A percentile compares a stretch with the other conserved stretches of the same genome.
Conservation (phyloP, 208 protist species). For the Tetramitus jugosus region DNA sequence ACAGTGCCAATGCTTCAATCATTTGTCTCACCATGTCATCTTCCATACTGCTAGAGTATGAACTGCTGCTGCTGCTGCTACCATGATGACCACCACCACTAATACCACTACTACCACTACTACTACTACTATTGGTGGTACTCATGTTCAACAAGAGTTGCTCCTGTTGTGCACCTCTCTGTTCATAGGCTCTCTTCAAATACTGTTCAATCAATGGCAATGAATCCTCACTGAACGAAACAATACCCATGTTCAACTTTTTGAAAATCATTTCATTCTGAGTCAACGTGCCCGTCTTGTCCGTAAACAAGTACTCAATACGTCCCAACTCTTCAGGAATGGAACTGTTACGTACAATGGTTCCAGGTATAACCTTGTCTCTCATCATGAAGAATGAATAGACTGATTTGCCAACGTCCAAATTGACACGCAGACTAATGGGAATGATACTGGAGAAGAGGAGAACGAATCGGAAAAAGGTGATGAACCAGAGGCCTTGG, state of each 20-base stretch:
- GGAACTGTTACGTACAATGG: slow-evolving; percentile 81
- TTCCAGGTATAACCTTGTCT: slow-evolving; percentile 63
- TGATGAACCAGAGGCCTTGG: slow-evolving; percentile 65
- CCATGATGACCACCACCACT: too few relatives aligned
- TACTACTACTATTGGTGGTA: neutral
- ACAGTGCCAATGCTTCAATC: slow-evolving; percentile 74
- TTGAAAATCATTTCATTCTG: slow-evolving; percentile 82
- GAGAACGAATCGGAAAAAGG: slow-evolving; percentile 85
- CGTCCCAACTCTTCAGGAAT: slow-evolving; percentile 85
- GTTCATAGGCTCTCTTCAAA: neutral
- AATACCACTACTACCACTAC: too few relatives aligned
- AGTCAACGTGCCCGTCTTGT: slow-evolving; percentile 90
- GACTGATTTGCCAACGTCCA: slow-evolving; percentile 92
- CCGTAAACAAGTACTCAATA: slow-evolving; percentile 67
- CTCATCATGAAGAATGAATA: slow-evolving; percentile 83
- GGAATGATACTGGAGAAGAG: slow-evolving; percentile 97
- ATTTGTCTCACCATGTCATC: slow-evolving; percentile 50
- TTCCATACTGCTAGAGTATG: too few relatives aligned
- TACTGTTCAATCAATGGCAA: slow-evolving; percentile 32
- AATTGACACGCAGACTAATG: slow-evolving; percentile 90
- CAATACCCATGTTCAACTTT: slow-evolving; percentile 54
- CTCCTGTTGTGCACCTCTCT: neutral
- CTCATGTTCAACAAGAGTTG: slow-evolving; percentile 1
- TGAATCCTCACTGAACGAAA: slow-evolving; percentile 42
- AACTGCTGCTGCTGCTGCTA: too few relatives aligned